phyloP scores from a whole-genome alignment of 192 early-diverging fungal species.

The Physocladia obscura region DNA sequence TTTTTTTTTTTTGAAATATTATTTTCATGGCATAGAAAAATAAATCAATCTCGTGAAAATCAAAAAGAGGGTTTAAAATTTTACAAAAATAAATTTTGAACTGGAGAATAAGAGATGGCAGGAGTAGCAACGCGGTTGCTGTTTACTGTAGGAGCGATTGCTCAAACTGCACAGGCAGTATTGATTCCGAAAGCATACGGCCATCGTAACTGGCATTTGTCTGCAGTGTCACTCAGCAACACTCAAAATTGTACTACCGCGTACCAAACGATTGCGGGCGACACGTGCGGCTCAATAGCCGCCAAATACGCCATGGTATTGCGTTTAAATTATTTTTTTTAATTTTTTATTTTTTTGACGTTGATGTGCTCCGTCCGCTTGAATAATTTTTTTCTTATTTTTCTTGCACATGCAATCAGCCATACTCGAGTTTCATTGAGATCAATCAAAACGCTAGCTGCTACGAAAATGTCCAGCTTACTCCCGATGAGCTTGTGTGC shows the following conservation, averaged over 20 bases:
- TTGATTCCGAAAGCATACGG: background rate
- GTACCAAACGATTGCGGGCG: background rate
- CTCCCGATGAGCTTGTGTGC: background rate
- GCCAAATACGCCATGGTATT: constrained; percentile 13
- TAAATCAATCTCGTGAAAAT: too few species aligned
- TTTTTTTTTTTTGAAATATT: too few species aligned
- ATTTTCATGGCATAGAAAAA: too few species aligned
- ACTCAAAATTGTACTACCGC: background rate
- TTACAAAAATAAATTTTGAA: too few species aligned
- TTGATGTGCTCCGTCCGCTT: background rate
- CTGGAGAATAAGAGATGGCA: too few species aligned
- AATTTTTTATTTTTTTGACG: background rate
- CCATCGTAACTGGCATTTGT: background rate
- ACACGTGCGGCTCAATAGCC: constrained; percentile 14
- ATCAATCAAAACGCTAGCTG: background rate
- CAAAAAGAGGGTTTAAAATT: too few species aligned
- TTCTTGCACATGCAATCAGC: too few species aligned
- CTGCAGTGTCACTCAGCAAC: background rate
- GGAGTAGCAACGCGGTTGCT: too few species aligned
- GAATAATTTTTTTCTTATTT: too few species aligned
- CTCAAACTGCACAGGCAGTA: too few species aligned
- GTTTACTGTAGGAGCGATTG: too few species aligned
- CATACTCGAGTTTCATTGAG: background rate
- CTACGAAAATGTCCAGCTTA: background rate
- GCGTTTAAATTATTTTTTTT: too few species aligned